Percentiles rank a stretch among this genome's conserved stretches.
Evolutionary conservation across 1,139 yeast genomes (phyloP).

Genomic region (Pichia cactophila): DNA sequence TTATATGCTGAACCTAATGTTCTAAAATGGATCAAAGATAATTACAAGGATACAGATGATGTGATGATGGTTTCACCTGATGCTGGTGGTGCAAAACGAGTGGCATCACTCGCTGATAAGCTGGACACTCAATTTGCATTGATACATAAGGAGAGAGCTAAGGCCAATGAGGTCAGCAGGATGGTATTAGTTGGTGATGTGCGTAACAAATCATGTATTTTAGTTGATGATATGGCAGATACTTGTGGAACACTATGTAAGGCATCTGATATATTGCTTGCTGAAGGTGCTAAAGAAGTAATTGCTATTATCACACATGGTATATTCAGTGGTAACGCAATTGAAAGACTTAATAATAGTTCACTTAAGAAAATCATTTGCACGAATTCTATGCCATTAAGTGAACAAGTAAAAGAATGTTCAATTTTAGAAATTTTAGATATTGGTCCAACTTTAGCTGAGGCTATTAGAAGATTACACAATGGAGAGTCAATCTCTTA

Average conservation of each 20-base stretch:
- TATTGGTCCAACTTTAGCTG: conserved; percentile 67
- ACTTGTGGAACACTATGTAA: conserved; percentile 77
- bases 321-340: conserved; percentile 65
- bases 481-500: conserved; percentile 80
- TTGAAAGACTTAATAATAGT: conserved; percentile 50
- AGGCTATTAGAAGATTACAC: conserved; percentile 73
- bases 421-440: conserved; percentile 61
- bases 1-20: conserved; percentile 76
- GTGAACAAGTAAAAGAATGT: conserved; percentile 40
- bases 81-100: conserved; percentile 84
- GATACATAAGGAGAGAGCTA: conserved; percentile 75
- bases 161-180: conserved; percentile 68
- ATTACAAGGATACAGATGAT: conserved; percentile 35
- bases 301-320: conserved; percentile 78
- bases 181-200: conserved; percentile 81
- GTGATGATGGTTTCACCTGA: conserved; percentile 70
- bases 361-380: conserved; percentile 55
- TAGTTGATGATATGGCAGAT: conserved; percentile 81
- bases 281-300: conserved; percentile 63
- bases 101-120: conserved; percentile 71
- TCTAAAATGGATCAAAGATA: conserved; percentile 56
- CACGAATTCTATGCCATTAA: conserved; percentile 69
- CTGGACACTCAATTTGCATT: conserved; percentile 70
- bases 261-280: conserved; percentile 57
- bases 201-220: conserved; percentile 55